These are phyloP conservation scores for Oehlia diaphana DNA, from an alignment of 192 early-diverging fungal species.

Conservation along the genomic window DNA sequence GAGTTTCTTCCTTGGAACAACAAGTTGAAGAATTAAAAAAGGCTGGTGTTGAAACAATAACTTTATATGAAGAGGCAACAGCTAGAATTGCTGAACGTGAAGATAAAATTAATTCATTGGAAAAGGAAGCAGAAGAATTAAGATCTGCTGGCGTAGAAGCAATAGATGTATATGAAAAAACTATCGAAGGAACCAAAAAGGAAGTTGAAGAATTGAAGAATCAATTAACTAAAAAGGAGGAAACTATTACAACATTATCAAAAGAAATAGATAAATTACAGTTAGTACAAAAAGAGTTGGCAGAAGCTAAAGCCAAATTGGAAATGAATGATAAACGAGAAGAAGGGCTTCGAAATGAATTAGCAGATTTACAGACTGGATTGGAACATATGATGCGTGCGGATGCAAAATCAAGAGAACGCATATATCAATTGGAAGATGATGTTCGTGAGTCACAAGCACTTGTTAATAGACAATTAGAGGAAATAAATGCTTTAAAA, in stretches of 20 bases:
- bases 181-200: conserved; percentile 42
- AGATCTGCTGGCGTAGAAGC: conserved; percentile 39
- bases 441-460: conserved; percentile 36
- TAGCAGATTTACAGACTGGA: conserved; percentile 15
- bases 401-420: conserved; percentile 28
- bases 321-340: conserved; percentile 25
- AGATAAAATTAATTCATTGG: conserved; percentile 36
- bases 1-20: conserved; percentile 30
- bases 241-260: not conserved
- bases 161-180: conserved; percentile 47
- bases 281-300: conserved; percentile 31
- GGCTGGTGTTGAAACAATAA: conserved; percentile 16
- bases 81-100: conserved; percentile 36
- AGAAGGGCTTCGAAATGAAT: conserved; percentile 26
- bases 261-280: conserved; percentile 14
- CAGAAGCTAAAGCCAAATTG: conserved; percentile 28
- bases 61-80: conserved; percentile 31
- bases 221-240: conserved; percentile 27
- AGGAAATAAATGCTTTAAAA: conserved; percentile 47
- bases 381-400: conserved; percentile 28
- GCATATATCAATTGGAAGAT: conserved; percentile 27
- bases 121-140: conserved; percentile 33
- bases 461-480: conserved; percentile 36
- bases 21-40: conserved; percentile 44
- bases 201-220: conserved; percentile 32